These are phyloP conservation scores for Arthrobotrys iridis DNA, from an alignment of 2,329 filamentous ascomycete genomes.

Conservation along the genomic window DNA sequence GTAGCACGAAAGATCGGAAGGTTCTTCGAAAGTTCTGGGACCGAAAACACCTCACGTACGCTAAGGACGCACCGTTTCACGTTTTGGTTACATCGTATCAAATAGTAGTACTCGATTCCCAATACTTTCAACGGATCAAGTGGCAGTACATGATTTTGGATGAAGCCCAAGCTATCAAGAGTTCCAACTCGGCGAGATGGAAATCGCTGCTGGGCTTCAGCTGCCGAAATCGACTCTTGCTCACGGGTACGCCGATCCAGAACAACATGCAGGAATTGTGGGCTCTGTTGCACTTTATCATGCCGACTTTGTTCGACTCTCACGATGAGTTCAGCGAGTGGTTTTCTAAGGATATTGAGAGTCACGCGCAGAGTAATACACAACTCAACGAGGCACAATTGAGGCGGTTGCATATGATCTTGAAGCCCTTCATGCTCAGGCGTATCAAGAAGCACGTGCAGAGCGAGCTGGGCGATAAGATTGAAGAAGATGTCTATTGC, in stretches of 20 bases:
- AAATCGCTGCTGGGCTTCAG: slow-evolving; percentile 94
- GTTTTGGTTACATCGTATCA: slow-evolving; percentile 97
- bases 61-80: slow-evolving; percentile 91
- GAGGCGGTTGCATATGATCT: slow-evolving; percentile 95
- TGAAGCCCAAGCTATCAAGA: slow-evolving; percentile 98
- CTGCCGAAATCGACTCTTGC: slow-evolving; percentile 89
- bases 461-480: slow-evolving; percentile 98
- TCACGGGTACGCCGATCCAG: slow-evolving; percentile 97
- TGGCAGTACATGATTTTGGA: slow-evolving; percentile 99
- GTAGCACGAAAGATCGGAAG: slow-evolving; percentile 90
- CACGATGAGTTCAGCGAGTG: slow-evolving; percentile 93
- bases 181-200: slow-evolving; percentile 94
- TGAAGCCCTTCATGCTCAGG: slow-evolving; percentile 99
- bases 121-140: slow-evolving; percentile 98
- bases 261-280: slow-evolving; percentile 99
- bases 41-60: slow-evolving; percentile 95
- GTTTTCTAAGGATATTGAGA: slow-evolving; percentile 97
- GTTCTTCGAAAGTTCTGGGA: slow-evolving; percentile 99
- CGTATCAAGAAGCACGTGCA: slow-evolving; percentile 99
- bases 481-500: slow-evolving; percentile 95
- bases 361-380: slow-evolving; percentile 98
- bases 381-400: slow-evolving; percentile 99
- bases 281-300: slow-evolving; percentile 98
- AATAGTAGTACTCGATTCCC: slow-evolving; percentile 91
- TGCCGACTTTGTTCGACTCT: slow-evolving; percentile 97